Evolutionary conservation across 257 asterid species (phyloP), one percentile per base, ranked within the genome.

Genomic region (Ophiorrhiza pumila): DNA sequence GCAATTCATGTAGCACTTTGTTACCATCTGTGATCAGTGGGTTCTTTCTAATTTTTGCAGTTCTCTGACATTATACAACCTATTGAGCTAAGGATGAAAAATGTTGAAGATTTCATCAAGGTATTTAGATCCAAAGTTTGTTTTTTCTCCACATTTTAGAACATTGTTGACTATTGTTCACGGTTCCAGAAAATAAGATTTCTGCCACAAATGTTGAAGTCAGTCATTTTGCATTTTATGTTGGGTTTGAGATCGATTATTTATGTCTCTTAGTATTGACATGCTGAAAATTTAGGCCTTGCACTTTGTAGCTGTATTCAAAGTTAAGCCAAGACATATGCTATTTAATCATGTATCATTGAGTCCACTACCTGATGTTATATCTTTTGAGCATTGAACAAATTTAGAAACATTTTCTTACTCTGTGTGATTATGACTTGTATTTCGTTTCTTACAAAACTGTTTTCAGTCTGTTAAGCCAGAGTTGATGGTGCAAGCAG

Each of bases 71-170:
- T 94, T 68, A 94, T 94, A 72, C 84, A 90, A 88, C 87, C 99
- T 29, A 78, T 86, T 77, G 90, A 87, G 42, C 85, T 76, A 71
- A 85, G 99, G 83, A 86, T 81, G 87, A 81, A 80, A 73, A 83
- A 86, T 63, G 97, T 94, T 73, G 82, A 87, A 81, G 90, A 84
- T 43, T 94, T 80, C 83, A 87, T 91, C 18, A 88, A 91, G 97
- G 96, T 91, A 83, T 53, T 34, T 62, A 35, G 29, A 14, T 65
- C 41, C 37, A 25, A 15, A 65, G 0, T 25, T 5, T 39, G 15
- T 14, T 47, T 14, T 69, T 50, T 12, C 25, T 53, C 1, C 10
- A 4, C 25, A 8, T 58, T 50, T 20, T 20, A 14, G 15, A 18
- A 7, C 14, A 2, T 37, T 50, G 18, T 64, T 35, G 29, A 52